Base-by-base conservation (phyloP, 805 yeast genomes). In the Cyberlindnera samutprakarnensis region DNA sequence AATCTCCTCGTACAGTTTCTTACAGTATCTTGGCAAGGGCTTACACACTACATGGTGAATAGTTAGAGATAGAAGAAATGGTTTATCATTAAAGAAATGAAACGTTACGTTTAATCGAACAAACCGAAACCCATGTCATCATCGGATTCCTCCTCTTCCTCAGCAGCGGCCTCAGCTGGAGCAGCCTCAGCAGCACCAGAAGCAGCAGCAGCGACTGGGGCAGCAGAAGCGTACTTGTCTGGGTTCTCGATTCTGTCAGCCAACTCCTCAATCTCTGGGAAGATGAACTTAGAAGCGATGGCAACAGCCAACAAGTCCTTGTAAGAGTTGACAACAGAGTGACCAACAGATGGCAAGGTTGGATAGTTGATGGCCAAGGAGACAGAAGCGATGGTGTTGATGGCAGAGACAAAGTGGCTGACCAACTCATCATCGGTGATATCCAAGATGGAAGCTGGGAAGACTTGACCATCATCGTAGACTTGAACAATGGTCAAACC, bases 221-320 rank as follows among this genome's bases (percentile, higher is more conserved):
- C 96, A 71, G 96, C 94, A 61, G 97, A 81, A 64, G 97, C 98
- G 72, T 90, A 92, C 68, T 95, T 95, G 49, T 92, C 97, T 68
- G 99, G 99, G 94, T 92, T 90, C 68, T 95, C 97, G 60, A 92
- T 75, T 75, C 97, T 85, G 83, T 92, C 99, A 83, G 86, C 86
- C 75, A 92, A 80, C 53, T 90, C 88, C 77, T 88, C 99, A 54
- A 95, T 84, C 69, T 95, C 97, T 72, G 94, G 96, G 75, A 81
- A 92, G 62, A 96, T 83, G 85, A 88, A 92, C 68, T 92, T 96
- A 62, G 97, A 79, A 62, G 96, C 98, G 71, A 92, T 75, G 50
- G 98, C 94, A 61, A 92, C 78, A 61, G 97, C 95, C 68, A 92
- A 76, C 62, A 92, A 77, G 76, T 90, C 82, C 94, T 92, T 92